These are phyloP conservation scores for Lophiotrema nucula DNA, from an alignment of 495 filamentous ascomycete genomes.

Conservation along the genomic window DNA sequence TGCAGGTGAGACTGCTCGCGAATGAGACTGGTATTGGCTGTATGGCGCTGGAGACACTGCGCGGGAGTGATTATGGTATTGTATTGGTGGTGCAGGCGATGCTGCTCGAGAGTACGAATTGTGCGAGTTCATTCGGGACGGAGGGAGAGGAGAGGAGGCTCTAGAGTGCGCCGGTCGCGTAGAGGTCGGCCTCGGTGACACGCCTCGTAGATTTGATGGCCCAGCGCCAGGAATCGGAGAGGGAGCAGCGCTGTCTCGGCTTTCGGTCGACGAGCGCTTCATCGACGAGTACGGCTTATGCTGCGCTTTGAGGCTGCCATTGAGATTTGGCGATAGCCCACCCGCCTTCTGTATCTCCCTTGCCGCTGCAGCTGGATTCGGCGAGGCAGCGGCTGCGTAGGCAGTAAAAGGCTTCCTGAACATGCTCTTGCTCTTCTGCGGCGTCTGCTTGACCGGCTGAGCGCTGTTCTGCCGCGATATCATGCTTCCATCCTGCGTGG, in stretches of 20 bases:
- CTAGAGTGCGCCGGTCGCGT: constrained; percentile 5
- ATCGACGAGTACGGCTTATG: constrained; percentile 45
- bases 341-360: constrained; percentile 41
- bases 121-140: neutral
- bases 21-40: constrained; percentile 35
- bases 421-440: constrained; percentile 57
- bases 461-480: constrained; percentile 43
- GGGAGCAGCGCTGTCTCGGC: constrained; percentile 5
- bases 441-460: constrained; percentile 43
- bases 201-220: constrained; percentile 17
- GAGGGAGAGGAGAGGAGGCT: constrained; percentile 28
- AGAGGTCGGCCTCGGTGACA: constrained; percentile 30
- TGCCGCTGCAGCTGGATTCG: constrained; percentile 38
- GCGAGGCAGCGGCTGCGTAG: constrained; percentile 48
- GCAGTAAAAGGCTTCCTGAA: constrained; percentile 72
- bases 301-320: constrained; percentile 35
- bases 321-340: constrained; percentile 26
- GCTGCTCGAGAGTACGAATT: constrained; percentile 19
- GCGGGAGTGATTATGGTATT: constrained; percentile 22
- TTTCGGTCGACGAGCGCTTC: constrained; percentile 40
- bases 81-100: constrained; percentile 35
- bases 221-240: constrained; percentile 8
- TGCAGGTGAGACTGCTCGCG: constrained; percentile 41
- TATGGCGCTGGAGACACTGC: constrained; percentile 40
- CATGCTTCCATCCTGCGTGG: constrained; percentile 55